These are phyloP conservation scores for Rhododendron ovatum DNA, from an alignment of 148 eudicot genomes.

Conservation along the genomic window DNA sequence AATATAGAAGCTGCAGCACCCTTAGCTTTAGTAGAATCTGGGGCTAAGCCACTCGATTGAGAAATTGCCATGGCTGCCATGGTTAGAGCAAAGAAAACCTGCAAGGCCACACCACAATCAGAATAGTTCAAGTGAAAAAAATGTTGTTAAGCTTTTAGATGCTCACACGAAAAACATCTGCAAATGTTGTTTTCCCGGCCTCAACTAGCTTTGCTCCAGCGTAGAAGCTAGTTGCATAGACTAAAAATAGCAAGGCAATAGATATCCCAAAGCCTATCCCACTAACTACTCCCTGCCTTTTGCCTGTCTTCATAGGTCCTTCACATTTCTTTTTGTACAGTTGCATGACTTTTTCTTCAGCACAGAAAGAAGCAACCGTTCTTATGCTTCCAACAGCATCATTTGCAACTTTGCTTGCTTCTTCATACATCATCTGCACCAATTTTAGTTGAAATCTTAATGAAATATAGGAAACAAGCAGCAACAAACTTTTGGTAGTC, in stretches of 20 bases:
- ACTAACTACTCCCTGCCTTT: constrained; percentile 48
- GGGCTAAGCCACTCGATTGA: constrained; percentile 43
- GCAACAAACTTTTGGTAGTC: not conserved
- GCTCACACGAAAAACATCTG: constrained; percentile 51
- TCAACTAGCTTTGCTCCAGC: constrained; percentile 59
- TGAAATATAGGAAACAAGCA: not conserved
- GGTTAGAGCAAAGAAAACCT: constrained; percentile 66
- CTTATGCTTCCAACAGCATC: constrained; percentile 81
- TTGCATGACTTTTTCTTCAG: constrained; percentile 58
- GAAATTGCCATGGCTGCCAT: constrained; percentile 55
- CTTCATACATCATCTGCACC: constrained; percentile 51
- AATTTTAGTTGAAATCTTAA: not conserved
- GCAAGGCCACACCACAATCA: not conserved
- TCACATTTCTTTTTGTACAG: constrained; percentile 54
- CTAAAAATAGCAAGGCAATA: constrained; percentile 35
- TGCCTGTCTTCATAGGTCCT: constrained; percentile 46
- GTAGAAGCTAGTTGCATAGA: constrained; percentile 47
- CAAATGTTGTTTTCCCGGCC: constrained; percentile 41
- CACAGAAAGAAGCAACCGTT: constrained; percentile 75
- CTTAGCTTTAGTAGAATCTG: constrained; percentile 59
- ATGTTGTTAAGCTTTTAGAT: not conserved
- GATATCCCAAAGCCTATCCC: constrained; percentile 54
- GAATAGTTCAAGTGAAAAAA: not conserved
- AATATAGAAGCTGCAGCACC: constrained; percentile 52
- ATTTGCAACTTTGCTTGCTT: constrained; percentile 80